These are phyloP conservation scores for Astrothelium subdiscretum DNA, from an alignment of 495 filamentous ascomycete species.

Conservation along the genomic window DNA sequence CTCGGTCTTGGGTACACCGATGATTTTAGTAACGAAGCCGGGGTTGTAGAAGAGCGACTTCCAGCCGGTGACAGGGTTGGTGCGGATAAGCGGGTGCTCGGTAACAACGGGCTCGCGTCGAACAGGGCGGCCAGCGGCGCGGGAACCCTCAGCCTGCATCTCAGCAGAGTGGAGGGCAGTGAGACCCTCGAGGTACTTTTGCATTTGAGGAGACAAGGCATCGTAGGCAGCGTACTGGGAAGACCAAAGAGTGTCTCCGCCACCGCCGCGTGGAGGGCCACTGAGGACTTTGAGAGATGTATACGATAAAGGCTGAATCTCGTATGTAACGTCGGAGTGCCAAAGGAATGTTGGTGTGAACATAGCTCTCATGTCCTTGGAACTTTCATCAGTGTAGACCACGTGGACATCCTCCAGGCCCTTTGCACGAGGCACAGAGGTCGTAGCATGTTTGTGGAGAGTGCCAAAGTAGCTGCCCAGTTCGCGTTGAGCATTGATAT, in stretches of 20 bases:
- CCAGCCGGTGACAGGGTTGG: constrained; percentile 67
- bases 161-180: constrained; percentile 61
- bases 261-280: constrained; percentile 54
- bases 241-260: constrained; percentile 67
- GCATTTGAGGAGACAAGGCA: constrained; percentile 53
- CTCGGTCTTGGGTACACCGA: constrained; percentile 60
- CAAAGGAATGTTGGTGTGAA: constrained; percentile 35
- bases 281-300: constrained; percentile 59
- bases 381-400: constrained; percentile 52
- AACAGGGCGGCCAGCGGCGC: constrained; percentile 48
- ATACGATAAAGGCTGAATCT: constrained; percentile 67
- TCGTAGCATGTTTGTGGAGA: constrained; percentile 54
- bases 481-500: constrained; percentile 54
- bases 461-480: constrained; percentile 56
- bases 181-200: constrained; percentile 58
- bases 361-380: constrained; percentile 35
- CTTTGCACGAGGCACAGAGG: constrained; percentile 43
- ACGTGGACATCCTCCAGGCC: constrained; percentile 60
- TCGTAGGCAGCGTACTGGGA: constrained; percentile 67
- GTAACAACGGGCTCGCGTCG: constrained; percentile 54
- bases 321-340: constrained; percentile 58
- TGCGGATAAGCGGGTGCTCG: constrained; percentile 59
- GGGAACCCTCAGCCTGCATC: constrained; percentile 56
- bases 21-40: constrained; percentile 66
- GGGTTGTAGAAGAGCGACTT: constrained; percentile 73